Evolutionary conservation across 768 basidiomycete species (phyloP), one percentile per base, ranked within the genome.

Genomic region (Suillus lakei): DNA sequence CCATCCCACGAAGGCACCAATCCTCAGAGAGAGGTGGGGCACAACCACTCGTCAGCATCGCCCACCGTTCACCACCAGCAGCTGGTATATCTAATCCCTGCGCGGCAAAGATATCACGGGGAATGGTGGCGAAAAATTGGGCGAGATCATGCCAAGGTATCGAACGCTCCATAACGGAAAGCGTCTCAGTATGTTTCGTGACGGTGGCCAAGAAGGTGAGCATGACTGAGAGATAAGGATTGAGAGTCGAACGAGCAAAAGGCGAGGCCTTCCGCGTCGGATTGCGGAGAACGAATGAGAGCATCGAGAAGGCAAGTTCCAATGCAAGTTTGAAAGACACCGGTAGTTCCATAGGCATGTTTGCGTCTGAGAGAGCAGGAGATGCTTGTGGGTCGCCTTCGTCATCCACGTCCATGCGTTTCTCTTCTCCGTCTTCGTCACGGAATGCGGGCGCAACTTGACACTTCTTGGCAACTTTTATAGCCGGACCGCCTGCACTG

Each of bases 1-100:
- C 96, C 90, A 96, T 94, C 1, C 98, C 98, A 38, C 98, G 86
- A 69, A 98, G 74, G 71, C 92, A 93, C 95, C 96, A 98, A 72
- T 99, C 98, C 77, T 99, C 98, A 0, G 92, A 85, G 2, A 99
- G 80, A 0, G 93, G 89, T 0, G 89, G 89, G 26, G 85, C 79
- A 66, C 87, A 90, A 16, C 87, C 87, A 53, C 82, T 87, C 0
- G 91, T 91, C 38, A 93, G 81, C 81, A 96, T 87, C 28, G 80
- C 74, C 82, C 89, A 88, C 43, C 85, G 83, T 53, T 90, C 84
- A 41, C 78, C 74, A n/a, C 79, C 74, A 38, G 74, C 51, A 67
- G 69, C 61, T 62, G 74, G 66, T 23, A 76, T 73, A 44, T 63
- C 70, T 39, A 87, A 70, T 15, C 82, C 82, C 66, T 88, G 84